Conservation (phyloP, 768 basidiomycete genomes). For the Mrakia blollopis region DNA sequence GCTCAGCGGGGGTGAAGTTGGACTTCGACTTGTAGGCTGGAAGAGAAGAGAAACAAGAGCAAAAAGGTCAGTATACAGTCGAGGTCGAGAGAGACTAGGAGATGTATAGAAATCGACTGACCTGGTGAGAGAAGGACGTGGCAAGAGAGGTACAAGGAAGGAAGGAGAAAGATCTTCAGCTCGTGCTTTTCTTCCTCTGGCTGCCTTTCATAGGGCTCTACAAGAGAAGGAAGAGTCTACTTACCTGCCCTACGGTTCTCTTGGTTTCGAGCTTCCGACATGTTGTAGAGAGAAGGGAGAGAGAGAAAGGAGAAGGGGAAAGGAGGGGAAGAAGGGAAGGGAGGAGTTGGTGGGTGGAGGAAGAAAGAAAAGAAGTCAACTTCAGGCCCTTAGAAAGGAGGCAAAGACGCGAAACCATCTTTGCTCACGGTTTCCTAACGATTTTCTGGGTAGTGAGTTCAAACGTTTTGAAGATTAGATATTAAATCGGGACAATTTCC, state of each 20-base stretch:
- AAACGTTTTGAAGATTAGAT: too few species aligned
- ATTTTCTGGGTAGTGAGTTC: too few species aligned
- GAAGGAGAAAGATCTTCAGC: slow-evolving; percentile 12
- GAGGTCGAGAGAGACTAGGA: neutral
- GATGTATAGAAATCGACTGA: neutral
- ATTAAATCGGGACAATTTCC: too few species aligned
- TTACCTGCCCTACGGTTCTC: slow-evolving; percentile 22
- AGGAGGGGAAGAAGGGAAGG: neutral
- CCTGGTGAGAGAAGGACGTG: neutral
- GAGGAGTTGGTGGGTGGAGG: neutral
- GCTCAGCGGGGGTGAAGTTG: slow-evolving; percentile 48
- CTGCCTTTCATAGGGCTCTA: too few species aligned
- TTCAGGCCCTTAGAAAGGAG: too few species aligned
- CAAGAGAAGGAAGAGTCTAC: neutral
- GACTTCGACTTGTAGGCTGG: slow-evolving; percentile 46
- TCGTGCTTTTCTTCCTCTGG: neutral
- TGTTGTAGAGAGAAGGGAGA: neutral
- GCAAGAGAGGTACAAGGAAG: neutral
- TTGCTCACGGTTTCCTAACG: too few species aligned
- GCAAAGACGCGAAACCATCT: too few species aligned
- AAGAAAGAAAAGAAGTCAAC: neutral
- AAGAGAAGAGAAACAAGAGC: neutral
- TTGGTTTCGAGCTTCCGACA: slow-evolving; percentile 29
- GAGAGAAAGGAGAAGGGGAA: neutral
- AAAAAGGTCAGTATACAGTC: neutral